Percentiles rank a stretch among this genome's conserved stretches.
phyloP scores from a whole-genome alignment of 495 filamentous ascomycete genomes.

The Annulohypoxylon stygium region DNA sequence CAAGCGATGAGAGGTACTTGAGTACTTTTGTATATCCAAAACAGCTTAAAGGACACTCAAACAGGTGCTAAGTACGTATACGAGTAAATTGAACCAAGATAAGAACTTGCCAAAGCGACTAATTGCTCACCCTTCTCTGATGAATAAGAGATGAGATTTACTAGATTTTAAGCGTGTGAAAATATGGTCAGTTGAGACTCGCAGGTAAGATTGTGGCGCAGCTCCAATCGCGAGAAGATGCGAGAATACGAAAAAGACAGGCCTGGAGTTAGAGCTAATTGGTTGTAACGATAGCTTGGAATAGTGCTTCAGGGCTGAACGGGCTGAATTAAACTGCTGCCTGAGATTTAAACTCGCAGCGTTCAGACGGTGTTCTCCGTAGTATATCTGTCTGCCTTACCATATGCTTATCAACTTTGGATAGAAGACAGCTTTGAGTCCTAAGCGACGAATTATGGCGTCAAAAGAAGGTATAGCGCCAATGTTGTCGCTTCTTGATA shows the following conservation, averaged over 20 bases:
- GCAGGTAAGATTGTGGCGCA: slow-evolving; percentile 34
- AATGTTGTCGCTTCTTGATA: too few species aligned
- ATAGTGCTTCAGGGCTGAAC: background rate
- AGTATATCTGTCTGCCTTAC: background rate
- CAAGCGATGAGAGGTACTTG: background rate
- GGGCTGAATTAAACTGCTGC: slow-evolving; percentile 19
- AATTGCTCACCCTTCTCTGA: background rate
- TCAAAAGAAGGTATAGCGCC: too few species aligned
- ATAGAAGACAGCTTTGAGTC: background rate
- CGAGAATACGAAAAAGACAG: slow-evolving; percentile 12
- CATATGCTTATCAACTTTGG: background rate
- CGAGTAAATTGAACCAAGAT: background rate
- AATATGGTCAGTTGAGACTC: background rate
- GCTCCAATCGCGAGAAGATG: background rate
- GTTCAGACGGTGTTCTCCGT: background rate
- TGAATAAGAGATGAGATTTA: slow-evolving; percentile 10
- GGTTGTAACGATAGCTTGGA: background rate
- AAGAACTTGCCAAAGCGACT: background rate
- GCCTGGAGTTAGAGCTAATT: background rate
- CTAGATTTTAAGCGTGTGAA: background rate
- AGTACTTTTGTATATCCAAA: background rate
- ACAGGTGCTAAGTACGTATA: background rate
- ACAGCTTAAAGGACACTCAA: background rate
- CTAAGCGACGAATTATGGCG: too few species aligned
- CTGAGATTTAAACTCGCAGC: slow-evolving; percentile 2